Percentiles rank a stretch among this genome's conserved stretches.
Evolutionary conservation across 805 yeast species (phyloP).

Genomic region (Maudiozyma turicensis): DNA sequence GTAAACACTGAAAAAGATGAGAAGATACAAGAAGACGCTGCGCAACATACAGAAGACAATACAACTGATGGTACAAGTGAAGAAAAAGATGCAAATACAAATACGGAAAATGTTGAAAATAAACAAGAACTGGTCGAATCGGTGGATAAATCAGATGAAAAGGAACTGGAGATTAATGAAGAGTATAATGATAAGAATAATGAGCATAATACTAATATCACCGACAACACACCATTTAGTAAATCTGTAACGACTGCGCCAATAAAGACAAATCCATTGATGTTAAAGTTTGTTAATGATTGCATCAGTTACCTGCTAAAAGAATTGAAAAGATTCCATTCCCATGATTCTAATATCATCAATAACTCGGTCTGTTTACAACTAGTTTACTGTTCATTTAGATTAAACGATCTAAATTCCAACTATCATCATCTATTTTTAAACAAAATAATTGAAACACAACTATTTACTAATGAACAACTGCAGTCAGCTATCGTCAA

Average conservation of each 20-base stretch:
- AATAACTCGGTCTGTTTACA: slow-evolving; percentile 70
- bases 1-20: neutral
- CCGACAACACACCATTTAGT: neutral
- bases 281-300: slow-evolving; percentile 29
- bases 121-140: too few species aligned
- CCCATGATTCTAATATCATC: slow-evolving; percentile 11
- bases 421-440: slow-evolving; percentile 27
- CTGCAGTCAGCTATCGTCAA: slow-evolving; percentile 21
- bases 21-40: neutral
- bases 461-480: slow-evolving; percentile 17
- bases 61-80: neutral
- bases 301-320: slow-evolving; percentile 26
- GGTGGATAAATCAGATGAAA: too few species aligned
- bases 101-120: too few species aligned
- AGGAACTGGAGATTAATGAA: too few species aligned
- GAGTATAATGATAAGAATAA: too few species aligned
- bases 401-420: slow-evolving; percentile 41
- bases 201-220: neutral
- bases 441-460: slow-evolving; percentile 20
- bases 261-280: slow-evolving; percentile 17
- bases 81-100: neutral
- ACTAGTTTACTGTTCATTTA: slow-evolving; percentile 79
- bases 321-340: slow-evolving; percentile 5
- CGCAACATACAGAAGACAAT: neutral
- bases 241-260: neutral